Evolutionary conservation across 768 basidiomycete species (phyloP).

Genomic region (Kwoniella sp.): DNA sequence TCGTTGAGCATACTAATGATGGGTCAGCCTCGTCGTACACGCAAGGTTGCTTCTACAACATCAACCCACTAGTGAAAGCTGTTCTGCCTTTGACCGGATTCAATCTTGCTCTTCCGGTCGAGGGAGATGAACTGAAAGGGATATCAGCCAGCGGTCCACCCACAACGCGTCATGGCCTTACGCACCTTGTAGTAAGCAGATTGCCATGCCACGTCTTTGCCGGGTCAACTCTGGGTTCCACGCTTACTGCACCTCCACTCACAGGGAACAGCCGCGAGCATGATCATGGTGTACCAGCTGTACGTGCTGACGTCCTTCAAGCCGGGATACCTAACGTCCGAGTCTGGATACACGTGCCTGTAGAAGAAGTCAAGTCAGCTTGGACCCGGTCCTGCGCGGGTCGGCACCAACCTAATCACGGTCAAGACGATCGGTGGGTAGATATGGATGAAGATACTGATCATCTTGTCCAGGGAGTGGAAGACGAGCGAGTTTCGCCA

Average conservation of each 20-base stretch:
- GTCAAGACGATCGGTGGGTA: conserved; percentile 88
- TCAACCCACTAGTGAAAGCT: conserved; percentile 64
- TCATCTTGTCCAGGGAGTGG: conserved; percentile 95
- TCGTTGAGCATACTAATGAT: conserved; percentile 64
- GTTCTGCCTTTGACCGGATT: conserved; percentile 84
- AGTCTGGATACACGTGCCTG: conserved; percentile 83
- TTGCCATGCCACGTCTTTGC: conserved; percentile 84
- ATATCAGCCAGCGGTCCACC: conserved; percentile 9
- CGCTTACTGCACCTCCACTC: conserved; percentile 47
- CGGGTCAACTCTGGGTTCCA: background rate
- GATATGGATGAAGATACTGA: conserved; percentile 89
- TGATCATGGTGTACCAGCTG: conserved; percentile 65
- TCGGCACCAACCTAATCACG: conserved; percentile 57
- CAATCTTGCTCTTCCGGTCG: conserved; percentile 81
- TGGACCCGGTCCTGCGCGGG: background rate
- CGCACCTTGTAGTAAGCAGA: conserved; percentile 74
- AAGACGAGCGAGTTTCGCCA: conserved; percentile 99
- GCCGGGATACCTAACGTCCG: conserved; percentile 79
- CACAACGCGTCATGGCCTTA: background rate
- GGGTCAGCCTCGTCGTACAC: too few species aligned
- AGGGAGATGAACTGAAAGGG: conserved; percentile 66
- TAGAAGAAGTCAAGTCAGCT: background rate
- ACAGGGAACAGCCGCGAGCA: conserved; percentile 81
- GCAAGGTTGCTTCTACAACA: too few species aligned
- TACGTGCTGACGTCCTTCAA: conserved; percentile 66